phyloP scores from a whole-genome alignment of 2,329 filamentous ascomycete genomes.

The Colletotrichum sublineola region DNA sequence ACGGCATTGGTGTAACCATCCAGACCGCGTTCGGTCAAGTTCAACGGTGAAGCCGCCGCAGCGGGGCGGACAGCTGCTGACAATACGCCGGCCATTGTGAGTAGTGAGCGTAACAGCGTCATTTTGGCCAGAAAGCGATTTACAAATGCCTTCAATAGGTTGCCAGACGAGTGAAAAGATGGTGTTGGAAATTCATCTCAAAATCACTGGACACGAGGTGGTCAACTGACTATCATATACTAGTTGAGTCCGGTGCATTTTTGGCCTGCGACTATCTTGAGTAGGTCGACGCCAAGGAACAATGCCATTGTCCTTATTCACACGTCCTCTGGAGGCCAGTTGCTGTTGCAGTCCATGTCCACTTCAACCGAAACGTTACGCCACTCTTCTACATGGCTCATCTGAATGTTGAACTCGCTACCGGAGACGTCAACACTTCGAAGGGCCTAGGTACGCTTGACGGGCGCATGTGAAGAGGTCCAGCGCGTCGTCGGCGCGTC shows the following conservation, averaged over 20 bases:
- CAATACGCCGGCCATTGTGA: not conserved
- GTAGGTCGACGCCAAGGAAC: not conserved
- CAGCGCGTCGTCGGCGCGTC: slow-evolving; percentile 10
- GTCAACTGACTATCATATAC: slow-evolving; percentile 39
- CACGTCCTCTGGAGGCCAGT: slow-evolving; percentile 8
- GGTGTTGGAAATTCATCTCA: not conserved
- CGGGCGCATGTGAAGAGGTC: not conserved
- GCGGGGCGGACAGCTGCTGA: slow-evolving; percentile 1
- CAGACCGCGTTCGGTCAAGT: slow-evolving; percentile 4
- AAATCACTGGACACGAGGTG: slow-evolving; percentile 19
- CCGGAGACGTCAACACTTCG: no score
- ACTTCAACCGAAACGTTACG: slow-evolving; percentile 25
- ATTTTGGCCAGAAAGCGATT: not conserved
- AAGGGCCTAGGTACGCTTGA: not conserved
- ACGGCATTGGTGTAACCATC: slow-evolving; percentile 58
- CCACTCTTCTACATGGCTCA: not conserved
- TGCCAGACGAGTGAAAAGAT: slow-evolving; percentile 11
- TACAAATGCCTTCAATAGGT: slow-evolving; percentile 16
- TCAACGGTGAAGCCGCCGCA: slow-evolving; percentile 5
- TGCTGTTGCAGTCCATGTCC: not conserved
- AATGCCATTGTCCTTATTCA: slow-evolving; percentile 13
- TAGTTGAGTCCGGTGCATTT: slow-evolving; percentile 14
- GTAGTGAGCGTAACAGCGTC: slow-evolving; percentile 7
- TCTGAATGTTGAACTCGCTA: not conserved
- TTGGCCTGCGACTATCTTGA: slow-evolving; percentile 6